Evolutionary conservation across 2,329 filamentous ascomycete species (phyloP), one percentile per base, ranked within the genome.

Genomic region (Phialemoniopsis sp.): DNA sequence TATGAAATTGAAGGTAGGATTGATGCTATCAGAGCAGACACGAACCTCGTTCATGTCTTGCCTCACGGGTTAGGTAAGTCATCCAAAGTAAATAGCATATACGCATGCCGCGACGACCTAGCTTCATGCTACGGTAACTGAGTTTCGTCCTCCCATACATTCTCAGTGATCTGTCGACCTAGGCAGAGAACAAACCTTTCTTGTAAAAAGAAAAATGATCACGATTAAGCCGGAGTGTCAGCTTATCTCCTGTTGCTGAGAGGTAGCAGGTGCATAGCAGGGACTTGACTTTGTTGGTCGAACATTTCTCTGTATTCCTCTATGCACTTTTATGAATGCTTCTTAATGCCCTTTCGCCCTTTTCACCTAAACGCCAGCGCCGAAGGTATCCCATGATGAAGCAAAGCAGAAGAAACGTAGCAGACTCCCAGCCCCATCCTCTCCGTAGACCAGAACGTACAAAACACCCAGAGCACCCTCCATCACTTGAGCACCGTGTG

Each of bases 161-260:
- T 78, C 77, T 89, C 87, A 86, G 89, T 93, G 85, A 73, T 74
- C 76, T 76, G 82, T 85, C 79, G 74, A 49, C 50, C 63, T 64
- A 77, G 87, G 89, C 89, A 85, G 73, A 95, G 78, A 95, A 64
- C 62, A 78, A 77, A 63, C 45, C 45, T 49, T 16, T 37, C 34
- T 28, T 33, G 19, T 29, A 14, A 39, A 26, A 26, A 10, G 19
- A 13, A 26, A 10, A 40, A 29, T 56, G 85, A 88, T 88, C 87
- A 84, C 88, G 85, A 95, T 93, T 95, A 95, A 96, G 90, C 90
- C 89, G 90, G 90, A 95, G 89, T 87, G 80, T 79, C 82, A 84
- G 82, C 81, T 90, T 83, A 78, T 87, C 82, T 80, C 76, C 80
- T 74, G 72, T 71, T 68, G 67, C 78, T 71, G 87, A 95, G 68